Conservation (phyloP, 306 rosid species). For the Prinsepia uniflora region DNA sequence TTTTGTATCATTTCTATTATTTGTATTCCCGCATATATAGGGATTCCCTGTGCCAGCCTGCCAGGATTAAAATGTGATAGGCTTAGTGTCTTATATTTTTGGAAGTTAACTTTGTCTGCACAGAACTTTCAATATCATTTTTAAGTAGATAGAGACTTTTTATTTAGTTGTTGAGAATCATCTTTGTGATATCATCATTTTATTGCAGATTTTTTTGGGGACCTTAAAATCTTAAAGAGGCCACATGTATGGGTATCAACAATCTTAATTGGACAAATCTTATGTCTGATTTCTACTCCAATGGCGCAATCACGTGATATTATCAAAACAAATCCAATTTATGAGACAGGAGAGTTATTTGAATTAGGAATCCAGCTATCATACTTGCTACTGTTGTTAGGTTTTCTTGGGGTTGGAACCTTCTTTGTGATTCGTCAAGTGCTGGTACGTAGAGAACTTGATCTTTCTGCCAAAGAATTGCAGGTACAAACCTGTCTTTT, state of each 20-base stretch:
- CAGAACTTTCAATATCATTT: too few relatives aligned
- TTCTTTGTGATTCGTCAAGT: constrained; percentile 89
- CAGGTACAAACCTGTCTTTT: constrained; percentile 50
- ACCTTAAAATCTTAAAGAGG: constrained; percentile 36
- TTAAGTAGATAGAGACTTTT: not conserved
- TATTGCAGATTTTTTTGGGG: constrained; percentile 35
- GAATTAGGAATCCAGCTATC: constrained; percentile 88
- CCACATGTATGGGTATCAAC: constrained; percentile 43
- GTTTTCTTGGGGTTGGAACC: constrained; percentile 80
- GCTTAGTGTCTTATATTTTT: not conserved
- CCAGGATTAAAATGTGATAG: not conserved
- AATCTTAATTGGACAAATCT: constrained; percentile 53
- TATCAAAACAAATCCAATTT: constrained; percentile 48
- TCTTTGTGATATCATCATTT: constrained; percentile 13
- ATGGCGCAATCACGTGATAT: constrained; percentile 55
- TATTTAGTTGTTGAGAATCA: not conserved
- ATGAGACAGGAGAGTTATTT: constrained; percentile 74
- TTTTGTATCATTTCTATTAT: not conserved
- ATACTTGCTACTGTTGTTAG: constrained; percentile 60
- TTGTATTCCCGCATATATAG: not conserved
- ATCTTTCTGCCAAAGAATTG: constrained; percentile 96
- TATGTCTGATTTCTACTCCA: constrained; percentile 51
- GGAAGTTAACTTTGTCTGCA: not conserved
- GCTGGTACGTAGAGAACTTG: constrained; percentile 95
- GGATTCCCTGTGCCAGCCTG: not conserved